Base-by-base conservation (phyloP, 75 land plant species). In the Ceratopteris richardii region DNA sequence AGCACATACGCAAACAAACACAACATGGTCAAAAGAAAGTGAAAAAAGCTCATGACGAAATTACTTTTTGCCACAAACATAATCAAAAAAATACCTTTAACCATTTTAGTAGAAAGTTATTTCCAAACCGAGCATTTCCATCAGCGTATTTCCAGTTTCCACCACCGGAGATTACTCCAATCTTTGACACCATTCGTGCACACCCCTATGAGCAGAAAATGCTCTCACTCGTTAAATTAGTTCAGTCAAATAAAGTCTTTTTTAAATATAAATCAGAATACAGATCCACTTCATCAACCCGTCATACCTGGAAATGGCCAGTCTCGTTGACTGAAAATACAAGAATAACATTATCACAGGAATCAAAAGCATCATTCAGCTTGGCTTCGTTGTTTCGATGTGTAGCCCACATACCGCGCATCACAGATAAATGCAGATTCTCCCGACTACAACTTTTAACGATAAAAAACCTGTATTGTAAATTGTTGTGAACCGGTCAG, bases 91-190 rank as follows among this genome's bases (percentile, higher is more conserved):
- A 33, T 7, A 60, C 98, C 90, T 93, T 93, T 39, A 93, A 76
- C 98, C 98, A 93, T 68, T 86, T 85, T 7, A 93, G 71, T 33
- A 82, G 80, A 58, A 93, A 93, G 56, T 93, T 93, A 20, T 90
- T 84, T 9, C 98, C 98, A 75, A 83, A 93, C 55, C 86, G 90
- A 43, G 96, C 87, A 67, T 90, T 82, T 57, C 98, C 98, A 62
- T 93, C 96, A 17, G 96, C 87, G 77, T 89, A 74, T 64, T 93
- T 93, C 98, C 98, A 93, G 11, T 84, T 87, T 9, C 92, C 98
- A 21, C 92, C 96, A 67, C 87, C 86, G 51, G 75, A 73, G 70
- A 53, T 75, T 18, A 82, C 90, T 58, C 98, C 98, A 63, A 82
- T 87, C 78, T 78, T 89, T 0, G 98, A 93, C 56, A 81, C 89